Conservation (phyloP, 139 green algal genomes). For the Chlorella sp. region DNA sequence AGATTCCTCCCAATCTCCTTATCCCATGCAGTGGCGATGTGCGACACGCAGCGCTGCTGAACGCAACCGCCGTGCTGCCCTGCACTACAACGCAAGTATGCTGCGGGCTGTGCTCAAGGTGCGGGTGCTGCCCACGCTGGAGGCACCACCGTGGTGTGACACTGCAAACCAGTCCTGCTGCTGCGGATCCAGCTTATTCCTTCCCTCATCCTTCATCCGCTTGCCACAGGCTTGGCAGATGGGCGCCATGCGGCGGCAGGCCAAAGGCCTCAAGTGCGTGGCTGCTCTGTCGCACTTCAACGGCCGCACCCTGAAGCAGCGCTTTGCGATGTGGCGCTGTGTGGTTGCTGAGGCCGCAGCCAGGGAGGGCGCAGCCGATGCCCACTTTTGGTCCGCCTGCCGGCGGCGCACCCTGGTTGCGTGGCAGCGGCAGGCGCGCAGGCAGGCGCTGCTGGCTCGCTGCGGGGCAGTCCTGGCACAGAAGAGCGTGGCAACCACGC, state of each 20-base stretch:
- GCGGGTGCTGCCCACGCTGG: not conserved
- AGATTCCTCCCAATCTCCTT: too few relatives aligned
- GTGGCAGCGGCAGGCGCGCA: too few relatives aligned
- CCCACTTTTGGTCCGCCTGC: not conserved
- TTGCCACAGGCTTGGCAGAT: not conserved
- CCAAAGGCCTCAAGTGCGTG: not conserved
- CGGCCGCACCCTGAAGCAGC: not conserved
- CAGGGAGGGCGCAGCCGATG: not conserved
- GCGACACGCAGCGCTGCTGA: not conserved
- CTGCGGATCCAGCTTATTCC: too few relatives aligned
- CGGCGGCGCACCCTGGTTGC: too few relatives aligned
- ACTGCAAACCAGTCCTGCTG: too few relatives aligned
- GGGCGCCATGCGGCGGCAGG: not conserved
- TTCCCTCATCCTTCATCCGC: too few relatives aligned
- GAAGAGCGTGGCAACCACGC: too few relatives aligned
- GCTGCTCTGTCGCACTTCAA: not conserved
- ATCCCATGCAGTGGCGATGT: not conserved
- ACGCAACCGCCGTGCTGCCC: not conserved
- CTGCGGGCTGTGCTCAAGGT: not conserved
- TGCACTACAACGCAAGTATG: not conserved
- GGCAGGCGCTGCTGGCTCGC: too few relatives aligned
- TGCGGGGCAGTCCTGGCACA: too few relatives aligned
- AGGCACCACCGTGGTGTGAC: too few relatives aligned
- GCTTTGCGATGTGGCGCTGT: not conserved
- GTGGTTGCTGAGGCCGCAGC: not conserved